phyloP scores from a whole-genome alignment of 2,329 filamentous ascomycete species.

The Pseudopithomyces maydicus region DNA sequence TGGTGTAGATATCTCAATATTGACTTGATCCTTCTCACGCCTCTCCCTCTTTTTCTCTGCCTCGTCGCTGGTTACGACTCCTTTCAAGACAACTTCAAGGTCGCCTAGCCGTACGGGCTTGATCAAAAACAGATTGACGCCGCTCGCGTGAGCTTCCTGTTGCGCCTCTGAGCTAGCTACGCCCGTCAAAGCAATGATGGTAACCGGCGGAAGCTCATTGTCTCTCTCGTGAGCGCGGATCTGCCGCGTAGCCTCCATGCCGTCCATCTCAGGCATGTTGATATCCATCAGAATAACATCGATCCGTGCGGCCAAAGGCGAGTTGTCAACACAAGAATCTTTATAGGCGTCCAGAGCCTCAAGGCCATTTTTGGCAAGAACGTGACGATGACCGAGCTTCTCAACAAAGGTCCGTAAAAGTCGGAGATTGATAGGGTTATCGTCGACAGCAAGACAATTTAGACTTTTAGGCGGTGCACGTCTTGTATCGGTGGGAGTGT shows the following conservation, averaged over 20 bases:
- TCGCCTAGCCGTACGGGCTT: slow-evolving; percentile 56
- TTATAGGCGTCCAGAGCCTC: slow-evolving; percentile 42
- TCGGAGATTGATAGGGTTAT: slow-evolving; percentile 48
- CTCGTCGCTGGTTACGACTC: slow-evolving; percentile 35
- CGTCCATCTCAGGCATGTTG: slow-evolving; percentile 47
- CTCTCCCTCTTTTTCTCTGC: neutral
- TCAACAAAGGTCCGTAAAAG: slow-evolving; percentile 43
- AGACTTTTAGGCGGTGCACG: slow-evolving; percentile 25
- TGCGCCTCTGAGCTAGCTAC: slow-evolving; percentile 56
- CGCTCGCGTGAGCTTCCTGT: slow-evolving; percentile 57
- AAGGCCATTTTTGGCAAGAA: slow-evolving; percentile 42
- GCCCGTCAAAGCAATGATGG: slow-evolving; percentile 60
- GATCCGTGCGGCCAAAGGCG: slow-evolving; percentile 16
- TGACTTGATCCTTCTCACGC: neutral
- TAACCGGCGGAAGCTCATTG: slow-evolving; percentile 47
- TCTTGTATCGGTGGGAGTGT: slow-evolving; percentile 23
- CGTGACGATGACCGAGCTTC: slow-evolving; percentile 39
- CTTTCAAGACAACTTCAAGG: slow-evolving; percentile 47
- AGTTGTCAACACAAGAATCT: slow-evolving; percentile 9
- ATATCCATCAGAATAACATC: slow-evolving; percentile 45
- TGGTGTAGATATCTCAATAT: neutral
- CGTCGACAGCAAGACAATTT: slow-evolving; percentile 45
- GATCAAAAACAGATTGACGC: slow-evolving; percentile 61
- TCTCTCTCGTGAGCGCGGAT: slow-evolving; percentile 54
- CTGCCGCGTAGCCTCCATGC: slow-evolving; percentile 46